Conservation (phyloP, 208 protist genomes). For the Leishmania braziliensis region DNA sequence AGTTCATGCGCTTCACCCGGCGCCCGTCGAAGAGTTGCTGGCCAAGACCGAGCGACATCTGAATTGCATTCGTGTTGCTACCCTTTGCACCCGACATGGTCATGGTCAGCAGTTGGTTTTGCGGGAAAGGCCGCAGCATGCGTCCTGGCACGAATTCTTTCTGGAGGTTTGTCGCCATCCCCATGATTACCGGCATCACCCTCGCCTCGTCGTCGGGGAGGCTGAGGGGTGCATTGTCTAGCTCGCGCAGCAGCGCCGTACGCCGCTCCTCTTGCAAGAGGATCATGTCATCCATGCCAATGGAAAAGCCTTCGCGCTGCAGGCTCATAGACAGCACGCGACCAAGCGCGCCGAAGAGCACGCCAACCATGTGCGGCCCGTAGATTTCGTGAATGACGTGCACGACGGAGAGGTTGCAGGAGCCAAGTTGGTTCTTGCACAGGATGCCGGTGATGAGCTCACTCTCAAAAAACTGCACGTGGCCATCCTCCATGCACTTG, state of each 20-base stretch:
- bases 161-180: slow-evolving; percentile 79
- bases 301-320: slow-evolving; percentile 97
- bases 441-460: slow-evolving; percentile 98
- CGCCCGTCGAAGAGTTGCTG: slow-evolving; percentile 99
- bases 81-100: slow-evolving; percentile 99
- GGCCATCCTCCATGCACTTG: slow-evolving; percentile 69
- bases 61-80: slow-evolving; percentile 97
- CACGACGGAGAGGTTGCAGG: slow-evolving; percentile 85
- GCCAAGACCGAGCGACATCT: slow-evolving; percentile 96
- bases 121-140: slow-evolving; percentile 94
- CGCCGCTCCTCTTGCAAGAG: slow-evolving; percentile 83
- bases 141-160: slow-evolving; percentile 89
- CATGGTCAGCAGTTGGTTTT: slow-evolving; percentile 99
- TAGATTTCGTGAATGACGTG: slow-evolving; percentile 98
- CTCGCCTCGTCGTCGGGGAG: slow-evolving; percentile 78
- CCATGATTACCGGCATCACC: slow-evolving; percentile 81
- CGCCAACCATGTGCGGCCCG: slow-evolving; percentile 92
- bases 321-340: slow-evolving; percentile 96
- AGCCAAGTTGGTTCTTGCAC: slow-evolving; percentile 97
- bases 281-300: slow-evolving; percentile 98
- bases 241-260: slow-evolving; percentile 65
- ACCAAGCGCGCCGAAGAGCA: slow-evolving; percentile 95
- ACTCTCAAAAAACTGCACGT: slow-evolving; percentile 91
- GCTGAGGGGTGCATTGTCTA: slow-evolving; percentile 78
- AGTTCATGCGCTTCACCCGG: slow-evolving; percentile 96